Evolutionary conservation across 495 filamentous ascomycete genomes (phyloP).

Genomic region (Pseudomonodictys pantanalensis): DNA sequence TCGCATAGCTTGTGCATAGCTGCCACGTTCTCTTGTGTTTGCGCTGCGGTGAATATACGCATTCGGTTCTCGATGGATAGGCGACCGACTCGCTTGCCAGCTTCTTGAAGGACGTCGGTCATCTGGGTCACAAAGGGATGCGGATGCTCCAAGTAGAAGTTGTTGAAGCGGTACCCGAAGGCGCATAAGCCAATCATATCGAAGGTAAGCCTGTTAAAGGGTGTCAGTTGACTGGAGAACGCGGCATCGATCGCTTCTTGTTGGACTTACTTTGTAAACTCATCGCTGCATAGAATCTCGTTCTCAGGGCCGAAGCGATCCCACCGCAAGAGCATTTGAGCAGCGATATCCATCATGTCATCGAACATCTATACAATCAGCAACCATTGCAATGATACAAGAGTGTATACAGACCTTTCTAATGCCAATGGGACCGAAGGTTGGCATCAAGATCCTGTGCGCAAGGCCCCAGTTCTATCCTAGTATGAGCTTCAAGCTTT

Average conservation of each 20-base stretch:
- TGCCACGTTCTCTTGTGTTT: constrained; percentile 59
- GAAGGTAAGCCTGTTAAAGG: constrained; percentile 65
- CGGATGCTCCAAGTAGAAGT: constrained; percentile 61
- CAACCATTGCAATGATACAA: too few relatives aligned
- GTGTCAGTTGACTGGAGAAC: constrained; percentile 70
- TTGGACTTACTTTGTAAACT: constrained; percentile 53
- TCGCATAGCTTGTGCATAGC: constrained; percentile 54
- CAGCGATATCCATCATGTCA: constrained; percentile 69
- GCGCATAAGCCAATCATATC: constrained; percentile 42
- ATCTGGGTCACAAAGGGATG: constrained; percentile 67
- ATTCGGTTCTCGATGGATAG: constrained; percentile 53
- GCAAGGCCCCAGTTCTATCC: constrained; percentile 60
- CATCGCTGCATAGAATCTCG: constrained; percentile 59
- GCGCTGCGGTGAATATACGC: constrained; percentile 50
- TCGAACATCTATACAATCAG: constrained; percentile 58
- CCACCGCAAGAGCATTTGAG: constrained; percentile 68
- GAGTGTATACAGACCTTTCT: constrained; percentile 35
- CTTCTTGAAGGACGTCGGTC: constrained; percentile 56
- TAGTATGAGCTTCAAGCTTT: neutral
- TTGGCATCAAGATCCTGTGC: constrained; percentile 63
- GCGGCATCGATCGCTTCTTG: constrained; percentile 31
- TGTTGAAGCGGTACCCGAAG: constrained; percentile 58
- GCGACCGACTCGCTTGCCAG: constrained; percentile 51
- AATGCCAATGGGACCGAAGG: constrained; percentile 66
- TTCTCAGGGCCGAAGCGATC: constrained; percentile 58